Evolutionary conservation across 805 yeast species (phyloP).

Genomic region (Sungouiella blattae): DNA sequence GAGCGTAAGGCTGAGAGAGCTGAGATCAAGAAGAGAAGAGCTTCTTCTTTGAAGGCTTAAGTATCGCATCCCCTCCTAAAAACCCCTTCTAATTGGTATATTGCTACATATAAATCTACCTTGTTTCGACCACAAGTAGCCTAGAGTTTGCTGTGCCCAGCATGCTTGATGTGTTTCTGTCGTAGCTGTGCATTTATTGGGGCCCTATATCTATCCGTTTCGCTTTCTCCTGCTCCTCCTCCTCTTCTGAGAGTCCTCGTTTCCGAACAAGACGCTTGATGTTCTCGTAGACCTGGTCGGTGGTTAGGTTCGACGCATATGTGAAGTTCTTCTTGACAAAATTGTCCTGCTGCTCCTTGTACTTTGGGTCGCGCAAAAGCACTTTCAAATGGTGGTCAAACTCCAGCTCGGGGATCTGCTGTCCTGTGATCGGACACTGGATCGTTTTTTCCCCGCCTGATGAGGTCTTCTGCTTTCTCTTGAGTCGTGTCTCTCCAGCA

Average conservation of each 20-base stretch:
- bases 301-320: conserved; percentile 45
- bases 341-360: conserved; percentile 62
- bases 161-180: no score
- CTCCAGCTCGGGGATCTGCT: conserved; percentile 62
- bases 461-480: conserved; percentile 14
- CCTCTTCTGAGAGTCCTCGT: conserved; percentile 14
- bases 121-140: conserved; percentile 7
- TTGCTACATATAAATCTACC: conserved; percentile 12
- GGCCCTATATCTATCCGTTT: conserved; percentile 5
- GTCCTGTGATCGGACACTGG: conserved; percentile 77
- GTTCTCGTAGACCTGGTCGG: conserved; percentile 60
- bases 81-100: conserved; percentile 17
- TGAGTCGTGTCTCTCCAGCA: conserved; percentile 66
- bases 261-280: conserved; percentile 46
- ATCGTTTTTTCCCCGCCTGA: conserved; percentile 38
- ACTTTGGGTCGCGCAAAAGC: conserved; percentile 72
- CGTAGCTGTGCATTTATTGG: no score
- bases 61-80: conserved; percentile 14
- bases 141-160: no score
- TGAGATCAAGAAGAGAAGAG: conserved; percentile 99
- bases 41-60: conserved; percentile 95
- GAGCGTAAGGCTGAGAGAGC: conserved; percentile 98
- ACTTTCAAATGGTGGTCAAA: conserved; percentile 71
- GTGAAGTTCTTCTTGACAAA: conserved; percentile 55
- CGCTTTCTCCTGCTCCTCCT: conserved; percentile 5